Evolutionary conservation across 169 alveolate genomes (phyloP), one percentile per base, ranked within the genome.

Genomic region (Plasmodium fragile): DNA sequence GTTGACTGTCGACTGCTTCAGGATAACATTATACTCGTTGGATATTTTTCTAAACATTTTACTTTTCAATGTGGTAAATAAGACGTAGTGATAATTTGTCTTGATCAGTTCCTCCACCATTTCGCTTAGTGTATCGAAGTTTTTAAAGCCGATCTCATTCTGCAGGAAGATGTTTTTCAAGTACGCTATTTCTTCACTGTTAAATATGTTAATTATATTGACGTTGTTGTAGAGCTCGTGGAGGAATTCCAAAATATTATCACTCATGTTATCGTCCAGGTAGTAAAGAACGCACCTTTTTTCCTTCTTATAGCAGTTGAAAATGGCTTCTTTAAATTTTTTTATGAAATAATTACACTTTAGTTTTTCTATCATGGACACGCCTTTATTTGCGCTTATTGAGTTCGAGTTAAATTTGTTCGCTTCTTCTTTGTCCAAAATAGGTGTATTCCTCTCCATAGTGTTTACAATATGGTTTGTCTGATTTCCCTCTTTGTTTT

Each of bases 161-260:
- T 91, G 85, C 28, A 91, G 75, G 39, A 91, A 73, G n/a, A 71
- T 70, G 70, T 91, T 81, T 81, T 91, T 91, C 75, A 91, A 81
- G 75, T 41, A 91, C 18, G 94, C 91, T 30, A 91, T 39, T 43
- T 91, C 94, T 91, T 91, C 94, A 65, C 87, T 91, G 59, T 91
- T 91, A 70, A 91, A 91, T 4, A 91, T 79, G 55, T 91, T 81
- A 65, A 91, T 71, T 80, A 91, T 49, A 81, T 91, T 65, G 22
- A 80, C 94, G 82, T 91, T 91, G 53, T 69, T 91, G 55, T 91
- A 91, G 22, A 91, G 3, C 25, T 80, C 83, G 41, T 91, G 94
- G 39, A 91, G 45, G 82, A 80, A 91, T 91, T 91, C 94, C 53
- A 91, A 91, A 65, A 91, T 77, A 5, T 91, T 84, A 25, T 91